phyloP scores from a whole-genome alignment of 768 basidiomycete genomes.

The Mrakia hoshinonis region DNA sequence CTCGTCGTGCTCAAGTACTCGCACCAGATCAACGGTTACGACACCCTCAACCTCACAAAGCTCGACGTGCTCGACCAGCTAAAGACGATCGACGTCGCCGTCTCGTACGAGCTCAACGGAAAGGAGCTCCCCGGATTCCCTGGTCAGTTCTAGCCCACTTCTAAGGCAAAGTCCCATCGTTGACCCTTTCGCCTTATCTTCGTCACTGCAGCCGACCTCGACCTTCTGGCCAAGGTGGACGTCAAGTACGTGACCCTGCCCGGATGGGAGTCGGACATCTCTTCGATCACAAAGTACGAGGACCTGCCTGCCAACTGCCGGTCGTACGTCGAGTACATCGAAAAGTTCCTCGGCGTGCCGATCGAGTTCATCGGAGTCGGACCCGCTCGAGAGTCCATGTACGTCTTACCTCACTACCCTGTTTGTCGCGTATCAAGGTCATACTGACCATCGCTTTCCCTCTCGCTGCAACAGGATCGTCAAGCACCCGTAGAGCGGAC shows the following conservation, averaged over 20 bases:
- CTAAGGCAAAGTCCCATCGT: not conserved
- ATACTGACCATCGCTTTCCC: no score
- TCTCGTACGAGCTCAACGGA: conserved; percentile 69
- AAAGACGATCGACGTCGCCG: conserved; percentile 75
- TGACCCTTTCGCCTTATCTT: no score
- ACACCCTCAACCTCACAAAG: conserved; percentile 86
- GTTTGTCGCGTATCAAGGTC: no score
- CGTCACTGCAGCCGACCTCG: conserved; percentile 62
- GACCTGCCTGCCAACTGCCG: conserved; percentile 75
- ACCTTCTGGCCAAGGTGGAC: conserved; percentile 61
- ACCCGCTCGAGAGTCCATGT: conserved; percentile 30
- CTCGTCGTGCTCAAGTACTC: conserved; percentile 91
- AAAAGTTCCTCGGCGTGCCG: conserved; percentile 59
- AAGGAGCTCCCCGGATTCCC: conserved; percentile 76
- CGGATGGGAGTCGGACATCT: conserved; percentile 81
- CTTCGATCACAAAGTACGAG: conserved; percentile 54
- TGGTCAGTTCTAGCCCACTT: conserved; percentile 45
- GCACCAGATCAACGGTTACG: conserved; percentile 89
- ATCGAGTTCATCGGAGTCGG: conserved; percentile 41
- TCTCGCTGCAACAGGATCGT: no score
- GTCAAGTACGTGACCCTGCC: conserved; percentile 82
- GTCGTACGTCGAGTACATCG: conserved; percentile 79
- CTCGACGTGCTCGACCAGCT: conserved; percentile 83
- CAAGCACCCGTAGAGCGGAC: no score
- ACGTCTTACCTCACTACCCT: not conserved